Percentiles rank a stretch among this genome's conserved stretches.
Evolutionary conservation across 2,329 filamentous ascomycete species (phyloP).

Genomic region (Stagonosporopsis rhizophila): DNA sequence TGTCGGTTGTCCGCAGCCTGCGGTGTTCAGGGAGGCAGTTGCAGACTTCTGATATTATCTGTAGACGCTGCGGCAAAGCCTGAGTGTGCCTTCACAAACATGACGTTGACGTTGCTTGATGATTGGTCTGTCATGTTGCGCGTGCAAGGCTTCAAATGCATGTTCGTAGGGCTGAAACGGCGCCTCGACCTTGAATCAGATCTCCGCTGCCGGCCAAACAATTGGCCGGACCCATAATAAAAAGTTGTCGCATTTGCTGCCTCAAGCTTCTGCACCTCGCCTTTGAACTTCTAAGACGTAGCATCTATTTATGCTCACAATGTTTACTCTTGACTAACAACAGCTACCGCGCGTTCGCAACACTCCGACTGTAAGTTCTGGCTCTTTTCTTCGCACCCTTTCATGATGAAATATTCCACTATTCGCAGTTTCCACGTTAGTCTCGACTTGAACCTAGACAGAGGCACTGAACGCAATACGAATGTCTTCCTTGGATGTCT

Average conservation of each 20-base stretch:
- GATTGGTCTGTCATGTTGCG: not conserved
- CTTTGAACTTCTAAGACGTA: not conserved
- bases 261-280: not conserved
- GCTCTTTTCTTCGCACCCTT: not conserved
- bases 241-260: slow-evolving; percentile 1
- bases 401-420: slow-evolving; percentile 23
- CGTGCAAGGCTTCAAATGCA: not conserved
- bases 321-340: not conserved
- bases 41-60: not conserved
- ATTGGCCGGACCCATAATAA: slow-evolving; percentile 18
- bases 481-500: slow-evolving; percentile 26
- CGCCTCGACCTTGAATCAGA: not conserved
- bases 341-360: not conserved
- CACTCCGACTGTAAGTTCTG: not conserved
- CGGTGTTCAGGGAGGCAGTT: not conserved
- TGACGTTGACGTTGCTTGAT: not conserved
- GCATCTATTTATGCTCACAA: slow-evolving; percentile 7
- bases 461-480: slow-evolving; percentile 20
- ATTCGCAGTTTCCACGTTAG: slow-evolving; percentile 26
- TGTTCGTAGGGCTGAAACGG: not conserved
- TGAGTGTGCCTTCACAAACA: not conserved
- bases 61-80: not conserved
- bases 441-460: slow-evolving; percentile 21
- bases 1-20: slow-evolving; percentile 9
- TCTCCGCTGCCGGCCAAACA: slow-evolving; percentile 5